Percentiles rank a stretch among this genome's conserved stretches.
Evolutionary conservation across 179 eudicot species (phyloP).

Genomic region (Drosera spatulata): DNA sequence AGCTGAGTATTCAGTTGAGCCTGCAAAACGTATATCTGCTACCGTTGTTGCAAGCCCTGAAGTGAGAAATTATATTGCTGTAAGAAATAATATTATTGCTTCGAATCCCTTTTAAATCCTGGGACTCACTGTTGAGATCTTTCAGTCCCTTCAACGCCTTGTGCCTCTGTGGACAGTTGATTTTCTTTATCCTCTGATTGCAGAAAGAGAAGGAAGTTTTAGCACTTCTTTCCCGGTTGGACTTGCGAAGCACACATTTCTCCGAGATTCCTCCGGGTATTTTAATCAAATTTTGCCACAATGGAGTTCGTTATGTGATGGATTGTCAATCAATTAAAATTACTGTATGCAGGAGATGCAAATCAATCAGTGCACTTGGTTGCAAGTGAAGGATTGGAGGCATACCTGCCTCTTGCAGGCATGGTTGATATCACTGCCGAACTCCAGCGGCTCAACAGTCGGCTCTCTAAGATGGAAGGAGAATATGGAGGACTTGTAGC

Average conservation of each 20-base stretch:
- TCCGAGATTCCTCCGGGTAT: constrained; percentile 67
- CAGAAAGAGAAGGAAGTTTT: constrained; percentile 88
- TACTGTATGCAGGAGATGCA: constrained; percentile 55
- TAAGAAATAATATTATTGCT: constrained; percentile 24
- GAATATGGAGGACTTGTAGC: constrained; percentile 68
- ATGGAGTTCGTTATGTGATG: not conserved
- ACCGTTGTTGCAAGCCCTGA: constrained; percentile 81
- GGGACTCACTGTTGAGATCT: no score
- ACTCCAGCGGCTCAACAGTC: constrained; percentile 73
- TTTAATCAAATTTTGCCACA: not conserved
- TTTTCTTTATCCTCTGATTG: constrained; percentile 8
- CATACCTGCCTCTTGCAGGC: constrained; percentile 95
- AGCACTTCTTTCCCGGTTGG: constrained; percentile 85
- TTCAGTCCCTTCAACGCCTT: not conserved
- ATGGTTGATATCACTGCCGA: constrained; percentile 96
- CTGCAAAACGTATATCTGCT: constrained; percentile 86
- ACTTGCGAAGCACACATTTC: constrained; percentile 54
- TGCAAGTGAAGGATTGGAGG: constrained; percentile 88
- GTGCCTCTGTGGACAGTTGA: not conserved
- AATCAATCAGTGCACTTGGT: constrained; percentile 83
- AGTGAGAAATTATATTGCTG: constrained; percentile 72
- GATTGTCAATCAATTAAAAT: constrained; percentile 4
- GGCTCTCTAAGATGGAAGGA: constrained; percentile 73
- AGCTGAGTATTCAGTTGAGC: constrained; percentile 95
- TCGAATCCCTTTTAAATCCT: no score